Conservation (phyloP, 2,329 filamentous ascomycete genomes). For the Arthrocladium fulminans region DNA sequence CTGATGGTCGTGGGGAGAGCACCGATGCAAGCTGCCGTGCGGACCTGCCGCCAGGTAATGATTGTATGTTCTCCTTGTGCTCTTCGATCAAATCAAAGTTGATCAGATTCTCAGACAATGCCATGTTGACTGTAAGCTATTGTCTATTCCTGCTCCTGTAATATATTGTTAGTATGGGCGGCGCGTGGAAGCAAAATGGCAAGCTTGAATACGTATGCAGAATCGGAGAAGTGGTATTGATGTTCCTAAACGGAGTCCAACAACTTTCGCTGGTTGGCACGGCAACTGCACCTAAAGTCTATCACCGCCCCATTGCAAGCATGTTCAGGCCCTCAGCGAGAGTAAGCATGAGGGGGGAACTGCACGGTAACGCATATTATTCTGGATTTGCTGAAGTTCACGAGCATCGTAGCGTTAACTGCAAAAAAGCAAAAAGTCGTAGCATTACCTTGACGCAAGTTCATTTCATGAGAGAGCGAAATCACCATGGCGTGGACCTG, state of each 20-base stretch:
- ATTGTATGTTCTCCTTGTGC: constrained; percentile 97
- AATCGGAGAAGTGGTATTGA: no score
- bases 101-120: constrained; percentile 33
- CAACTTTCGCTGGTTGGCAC: neutral
- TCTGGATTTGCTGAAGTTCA: no score
- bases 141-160: constrained; percentile 4
- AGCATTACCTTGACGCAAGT: no score
- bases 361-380: no score
- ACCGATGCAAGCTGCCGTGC: constrained; percentile 76
- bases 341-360: no score
- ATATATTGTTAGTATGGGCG: neutral
- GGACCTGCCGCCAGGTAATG: constrained; percentile 77
- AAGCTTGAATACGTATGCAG: neutral
- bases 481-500: constrained; percentile 47
- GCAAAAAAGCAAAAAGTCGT: no score
- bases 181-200: neutral
- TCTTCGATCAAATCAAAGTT: constrained; percentile 87
- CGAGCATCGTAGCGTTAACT: no score
- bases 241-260: no score
- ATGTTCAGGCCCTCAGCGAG: no score
- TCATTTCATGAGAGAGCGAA: neutral
- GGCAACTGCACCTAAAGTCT: neutral
- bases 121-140: constrained; percentile 7
- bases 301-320: neutral
- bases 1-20: constrained; percentile 52